phyloP scores from a whole-genome alignment of 2,329 filamentous ascomycete genomes.

The Shiraia sp. region DNA sequence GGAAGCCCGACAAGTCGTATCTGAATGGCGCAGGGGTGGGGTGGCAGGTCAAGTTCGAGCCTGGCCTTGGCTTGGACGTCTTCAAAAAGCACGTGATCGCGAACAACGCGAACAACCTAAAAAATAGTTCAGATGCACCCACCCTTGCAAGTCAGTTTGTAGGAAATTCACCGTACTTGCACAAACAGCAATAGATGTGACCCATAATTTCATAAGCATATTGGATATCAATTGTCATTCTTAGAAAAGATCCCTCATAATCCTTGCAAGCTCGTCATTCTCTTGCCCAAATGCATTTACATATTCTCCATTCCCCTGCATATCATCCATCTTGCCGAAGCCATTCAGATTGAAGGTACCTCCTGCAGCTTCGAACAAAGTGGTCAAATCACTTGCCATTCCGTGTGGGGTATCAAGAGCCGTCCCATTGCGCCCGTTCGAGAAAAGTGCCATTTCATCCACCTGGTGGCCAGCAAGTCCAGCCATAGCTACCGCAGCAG shows the following conservation, averaged over 20 bases:
- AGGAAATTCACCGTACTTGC: too few species aligned
- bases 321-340: constrained; percentile 30
- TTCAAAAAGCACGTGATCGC: constrained; percentile 17
- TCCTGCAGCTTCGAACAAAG: constrained; percentile 66
- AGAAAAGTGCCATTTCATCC: constrained; percentile 59
- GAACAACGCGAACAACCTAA: not conserved
- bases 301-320: constrained; percentile 45
- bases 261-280: constrained; percentile 63
- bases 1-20: constrained; percentile 4
- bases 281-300: constrained; percentile 57
- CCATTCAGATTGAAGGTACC: constrained; percentile 44
- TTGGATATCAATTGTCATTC: not conserved
- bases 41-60: constrained; percentile 17
- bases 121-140: constrained; percentile 1
- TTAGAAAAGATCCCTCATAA: constrained; percentile 64
- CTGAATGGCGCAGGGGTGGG: constrained; percentile 10
- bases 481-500: constrained; percentile 68
- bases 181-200: not conserved
- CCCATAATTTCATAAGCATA: not conserved
- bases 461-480: constrained; percentile 66
- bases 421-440: constrained; percentile 39
- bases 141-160: too few species aligned
- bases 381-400: constrained; percentile 66
- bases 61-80: constrained; percentile 21
- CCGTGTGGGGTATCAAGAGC: constrained; percentile 58